phyloP scores from a whole-genome alignment of 768 basidiomycete genomes.

The Lyophyllum decastes region DNA sequence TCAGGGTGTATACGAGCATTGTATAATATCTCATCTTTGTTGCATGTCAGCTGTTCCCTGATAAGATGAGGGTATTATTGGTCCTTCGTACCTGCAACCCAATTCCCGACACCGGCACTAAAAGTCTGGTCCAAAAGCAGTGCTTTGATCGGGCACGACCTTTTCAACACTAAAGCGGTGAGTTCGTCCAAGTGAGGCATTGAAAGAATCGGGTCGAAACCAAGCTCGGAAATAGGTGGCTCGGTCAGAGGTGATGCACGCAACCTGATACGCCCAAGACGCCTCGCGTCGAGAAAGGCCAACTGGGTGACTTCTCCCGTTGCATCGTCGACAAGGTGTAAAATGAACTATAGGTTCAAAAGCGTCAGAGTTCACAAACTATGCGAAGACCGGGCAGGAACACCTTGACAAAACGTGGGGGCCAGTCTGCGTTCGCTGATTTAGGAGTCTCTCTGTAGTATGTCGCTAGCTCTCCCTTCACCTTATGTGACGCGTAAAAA shows the following conservation, averaged over 20 bases:
- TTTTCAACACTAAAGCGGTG: constrained; percentile 44
- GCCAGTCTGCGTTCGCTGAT: constrained; percentile 51
- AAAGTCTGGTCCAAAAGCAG: constrained; percentile 81
- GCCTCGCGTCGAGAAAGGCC: constrained; percentile 72
- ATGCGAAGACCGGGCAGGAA: neutral
- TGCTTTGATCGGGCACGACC: constrained; percentile 69
- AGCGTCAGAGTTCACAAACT: neutral
- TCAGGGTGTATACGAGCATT: constrained; percentile 76
- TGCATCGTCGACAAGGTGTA: constrained; percentile 50
- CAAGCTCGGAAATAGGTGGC: constrained; percentile 70
- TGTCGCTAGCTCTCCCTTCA: constrained; percentile 47
- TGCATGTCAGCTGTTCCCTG: constrained; percentile 2
- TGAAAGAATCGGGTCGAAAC: constrained; percentile 75
- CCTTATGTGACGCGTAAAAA: constrained; percentile 26
- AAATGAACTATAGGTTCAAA: constrained; percentile 49
- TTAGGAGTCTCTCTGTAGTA: constrained; percentile 51
- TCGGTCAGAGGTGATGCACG: constrained; percentile 56
- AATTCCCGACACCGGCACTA: constrained; percentile 81
- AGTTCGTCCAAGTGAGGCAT: constrained; percentile 65
- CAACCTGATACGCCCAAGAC: constrained; percentile 71
- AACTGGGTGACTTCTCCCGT: constrained; percentile 46
- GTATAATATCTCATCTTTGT: constrained; percentile 70
- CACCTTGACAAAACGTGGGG: constrained; percentile 69
- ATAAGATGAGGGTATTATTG: neutral
- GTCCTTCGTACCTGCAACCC: constrained; percentile 64